phyloP scores from a whole-genome alignment of 257 asterid genomes.

The Fraxinus cuspidata region DNA sequence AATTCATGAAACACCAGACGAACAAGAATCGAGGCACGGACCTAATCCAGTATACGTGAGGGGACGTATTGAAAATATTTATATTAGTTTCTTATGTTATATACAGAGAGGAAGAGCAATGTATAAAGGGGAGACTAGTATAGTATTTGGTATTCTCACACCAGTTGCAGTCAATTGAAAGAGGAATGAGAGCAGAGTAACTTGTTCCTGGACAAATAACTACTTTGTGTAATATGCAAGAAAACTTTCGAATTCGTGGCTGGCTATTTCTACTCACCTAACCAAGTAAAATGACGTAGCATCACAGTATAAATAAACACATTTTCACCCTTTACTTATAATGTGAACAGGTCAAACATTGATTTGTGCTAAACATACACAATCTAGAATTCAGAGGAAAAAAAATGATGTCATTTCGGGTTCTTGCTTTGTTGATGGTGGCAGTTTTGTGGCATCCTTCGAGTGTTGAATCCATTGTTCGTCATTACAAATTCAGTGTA shows the following conservation, averaged over 20 bases:
- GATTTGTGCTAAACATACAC: background rate
- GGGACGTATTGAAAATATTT: background rate
- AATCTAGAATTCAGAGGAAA: background rate
- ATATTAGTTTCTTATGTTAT: background rate
- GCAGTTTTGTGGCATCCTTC: slow-evolving; percentile 23
- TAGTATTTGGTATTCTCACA: slow-evolving; percentile 30
- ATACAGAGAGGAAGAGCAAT: slow-evolving; percentile 14
- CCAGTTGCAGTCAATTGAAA: slow-evolving; percentile 27
- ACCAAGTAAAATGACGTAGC: slow-evolving; percentile 56
- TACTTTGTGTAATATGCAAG: slow-evolving; percentile 59
- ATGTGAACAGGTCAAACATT: background rate
- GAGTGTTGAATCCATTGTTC: slow-evolving; percentile 42
- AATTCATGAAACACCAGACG: background rate
- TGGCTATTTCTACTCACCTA: slow-evolving; percentile 41
- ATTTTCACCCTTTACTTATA: slow-evolving; percentile 31
- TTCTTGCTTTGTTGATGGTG: slow-evolving; percentile 32
- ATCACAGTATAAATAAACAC: slow-evolving; percentile 21
- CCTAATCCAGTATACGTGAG: background rate
- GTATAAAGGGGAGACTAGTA: slow-evolving; percentile 34
- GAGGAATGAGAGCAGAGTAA: slow-evolving; percentile 20
- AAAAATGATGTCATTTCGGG: slow-evolving; percentile 25
- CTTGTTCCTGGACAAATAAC: slow-evolving; percentile 13
- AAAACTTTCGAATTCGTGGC: slow-evolving; percentile 39
- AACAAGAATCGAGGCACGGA: background rate
- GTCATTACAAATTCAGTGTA: slow-evolving; percentile 66